These are phyloP conservation scores for Coemansia sp. DNA, from an alignment of 192 early-diverging fungal species.

Conservation along the genomic window DNA sequence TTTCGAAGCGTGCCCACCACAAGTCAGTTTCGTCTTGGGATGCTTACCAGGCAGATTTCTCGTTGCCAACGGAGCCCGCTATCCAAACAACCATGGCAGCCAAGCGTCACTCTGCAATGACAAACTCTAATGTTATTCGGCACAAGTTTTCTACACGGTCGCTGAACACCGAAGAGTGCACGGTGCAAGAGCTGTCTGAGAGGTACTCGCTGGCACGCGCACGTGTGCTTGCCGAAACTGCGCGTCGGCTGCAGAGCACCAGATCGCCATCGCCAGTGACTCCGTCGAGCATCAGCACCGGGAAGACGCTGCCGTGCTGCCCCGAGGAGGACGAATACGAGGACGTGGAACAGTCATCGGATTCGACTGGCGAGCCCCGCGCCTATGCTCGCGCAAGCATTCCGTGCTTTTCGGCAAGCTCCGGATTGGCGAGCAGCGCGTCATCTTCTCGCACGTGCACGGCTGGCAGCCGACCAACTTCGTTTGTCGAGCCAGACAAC, in stretches of 20 bases:
- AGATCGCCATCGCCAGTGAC: conserved; percentile 20
- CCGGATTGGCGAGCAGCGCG: conserved; percentile 6
- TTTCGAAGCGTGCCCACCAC: conserved; percentile 11
- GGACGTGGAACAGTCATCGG: background rate
- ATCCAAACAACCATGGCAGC: background rate
- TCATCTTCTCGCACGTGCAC: conserved; percentile 16
- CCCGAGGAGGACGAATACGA: conserved; percentile 37
- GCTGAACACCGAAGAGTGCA: background rate
- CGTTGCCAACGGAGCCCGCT: background rate
- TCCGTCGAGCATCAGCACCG: conserved; percentile 39
- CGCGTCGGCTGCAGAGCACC: conserved; percentile 22
- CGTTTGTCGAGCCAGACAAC: conserved; percentile 3
- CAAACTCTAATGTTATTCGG: background rate
- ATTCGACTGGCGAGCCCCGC: conserved; percentile 3
- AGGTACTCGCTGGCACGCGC: conserved; percentile 34
- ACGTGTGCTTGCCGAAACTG: conserved; percentile 33
- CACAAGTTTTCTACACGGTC: conserved; percentile 5
- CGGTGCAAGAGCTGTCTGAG: background rate
- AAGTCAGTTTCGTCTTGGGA: background rate
- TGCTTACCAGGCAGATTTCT: background rate
- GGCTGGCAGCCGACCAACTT: conserved; percentile 11
- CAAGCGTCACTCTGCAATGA: background rate
- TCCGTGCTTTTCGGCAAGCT: conserved; percentile 11
- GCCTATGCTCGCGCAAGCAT: conserved; percentile 10
- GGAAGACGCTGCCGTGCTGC: conserved; percentile 36